A percentile compares a stretch with the other conserved stretches of the same genome.
phyloP scores from a whole-genome alignment of 2,329 filamentous ascomycete species.

The Polytolypa hystricis region DNA sequence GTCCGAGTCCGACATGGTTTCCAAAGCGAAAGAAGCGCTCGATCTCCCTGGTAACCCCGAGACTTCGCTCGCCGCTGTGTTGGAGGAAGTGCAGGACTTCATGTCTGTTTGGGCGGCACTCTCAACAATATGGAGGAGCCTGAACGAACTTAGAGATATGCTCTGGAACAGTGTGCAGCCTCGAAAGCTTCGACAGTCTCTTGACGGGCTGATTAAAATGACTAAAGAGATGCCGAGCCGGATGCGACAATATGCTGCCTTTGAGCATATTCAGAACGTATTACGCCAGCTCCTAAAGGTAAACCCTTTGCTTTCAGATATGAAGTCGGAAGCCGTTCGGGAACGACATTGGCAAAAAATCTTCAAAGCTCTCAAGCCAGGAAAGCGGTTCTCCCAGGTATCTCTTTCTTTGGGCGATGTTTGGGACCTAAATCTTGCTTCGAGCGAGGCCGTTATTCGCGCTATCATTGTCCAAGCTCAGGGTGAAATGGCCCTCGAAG shows the following conservation, averaged over 20 bases:
- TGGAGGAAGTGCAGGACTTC: conserved; percentile 97
- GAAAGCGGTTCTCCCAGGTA: conserved; percentile 84
- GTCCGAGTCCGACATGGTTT: conserved; percentile 83
- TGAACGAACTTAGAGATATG: conserved; percentile 85
- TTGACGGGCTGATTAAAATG: conserved; percentile 91
- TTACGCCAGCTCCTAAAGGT: conserved; percentile 83
- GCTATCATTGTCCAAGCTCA: conserved; percentile 93
- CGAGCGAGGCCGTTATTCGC: conserved; percentile 76
- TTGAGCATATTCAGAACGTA: conserved; percentile 91
- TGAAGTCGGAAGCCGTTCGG: conserved; percentile 92
- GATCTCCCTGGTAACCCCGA: conserved; percentile 73
- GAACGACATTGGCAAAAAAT: conserved; percentile 97
- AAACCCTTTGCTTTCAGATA: conserved; percentile 73
- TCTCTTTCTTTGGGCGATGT: conserved; percentile 97
- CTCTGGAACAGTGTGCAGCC: conserved; percentile 95
- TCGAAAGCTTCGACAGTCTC: conserved; percentile 75
- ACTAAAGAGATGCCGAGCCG: conserved; percentile 98
- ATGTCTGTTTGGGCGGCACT: conserved; percentile 96
- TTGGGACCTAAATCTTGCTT: conserved; percentile 87
- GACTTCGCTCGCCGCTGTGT: conserved; percentile 67
- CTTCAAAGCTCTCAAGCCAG: conserved; percentile 87
- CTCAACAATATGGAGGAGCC: conserved; percentile 89
- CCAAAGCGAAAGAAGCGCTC: conserved; percentile 91
- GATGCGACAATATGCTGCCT: conserved; percentile 99
- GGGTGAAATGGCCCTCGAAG: conserved; percentile 95